Conservation (phyloP, 2,329 filamentous ascomycete species). For the Calonectria montana region DNA sequence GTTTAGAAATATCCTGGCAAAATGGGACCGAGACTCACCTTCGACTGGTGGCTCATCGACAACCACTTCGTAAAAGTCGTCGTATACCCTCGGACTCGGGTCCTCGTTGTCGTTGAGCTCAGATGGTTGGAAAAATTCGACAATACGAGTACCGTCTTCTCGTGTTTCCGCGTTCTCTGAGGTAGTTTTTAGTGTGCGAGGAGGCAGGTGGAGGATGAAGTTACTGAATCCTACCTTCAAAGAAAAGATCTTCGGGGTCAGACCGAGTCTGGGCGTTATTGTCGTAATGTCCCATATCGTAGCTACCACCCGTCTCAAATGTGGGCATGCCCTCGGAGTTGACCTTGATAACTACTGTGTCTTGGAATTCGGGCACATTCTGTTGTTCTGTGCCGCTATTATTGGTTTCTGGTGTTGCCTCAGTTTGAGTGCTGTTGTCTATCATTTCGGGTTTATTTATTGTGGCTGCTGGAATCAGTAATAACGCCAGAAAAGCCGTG, state of each 20-base stretch:
- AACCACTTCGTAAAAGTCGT: neutral
- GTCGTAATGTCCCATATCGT: neutral
- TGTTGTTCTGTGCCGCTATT: neutral
- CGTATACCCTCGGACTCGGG: neutral
- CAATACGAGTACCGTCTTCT: neutral
- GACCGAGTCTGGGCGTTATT: neutral
- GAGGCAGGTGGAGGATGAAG: too few relatives aligned
- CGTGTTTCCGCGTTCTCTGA: neutral
- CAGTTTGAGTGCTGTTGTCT: conserved; percentile 10
- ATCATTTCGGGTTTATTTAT: neutral
- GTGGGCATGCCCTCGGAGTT: neutral
- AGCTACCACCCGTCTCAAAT: neutral
- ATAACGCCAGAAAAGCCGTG: too few relatives aligned
- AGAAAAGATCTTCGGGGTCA: neutral
- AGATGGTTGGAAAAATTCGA: neutral
- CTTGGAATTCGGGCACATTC: neutral
- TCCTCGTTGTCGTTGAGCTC: neutral
- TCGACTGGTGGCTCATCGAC: neutral
- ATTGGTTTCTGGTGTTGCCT: neutral
- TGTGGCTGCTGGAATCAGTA: neutral
- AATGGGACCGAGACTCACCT: neutral
- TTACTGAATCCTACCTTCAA: neutral
- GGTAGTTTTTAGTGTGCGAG: neutral
- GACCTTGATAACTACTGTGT: neutral
- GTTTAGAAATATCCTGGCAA: neutral